Evolutionary conservation across 495 filamentous ascomycete genomes (phyloP).

Genomic region (Hypoxylon rickii): DNA sequence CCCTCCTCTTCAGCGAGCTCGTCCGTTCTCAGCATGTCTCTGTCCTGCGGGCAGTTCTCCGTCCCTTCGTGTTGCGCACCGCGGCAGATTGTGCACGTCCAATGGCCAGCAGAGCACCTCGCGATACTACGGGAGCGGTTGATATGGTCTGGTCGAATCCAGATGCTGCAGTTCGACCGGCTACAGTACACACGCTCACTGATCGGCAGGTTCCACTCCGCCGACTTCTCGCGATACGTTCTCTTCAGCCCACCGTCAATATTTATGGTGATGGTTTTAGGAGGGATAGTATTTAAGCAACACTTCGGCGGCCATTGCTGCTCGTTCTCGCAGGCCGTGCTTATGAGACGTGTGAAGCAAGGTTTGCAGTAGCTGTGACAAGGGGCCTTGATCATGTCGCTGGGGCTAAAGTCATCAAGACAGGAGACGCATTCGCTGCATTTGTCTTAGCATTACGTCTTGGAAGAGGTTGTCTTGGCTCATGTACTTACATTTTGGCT

Average conservation of each 20-base stretch:
- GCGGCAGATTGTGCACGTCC: slow-evolving; percentile 45
- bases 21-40: slow-evolving; percentile 36
- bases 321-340: slow-evolving; percentile 41
- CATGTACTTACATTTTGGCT: slow-evolving; percentile 34
- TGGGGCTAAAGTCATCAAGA: slow-evolving; percentile 42
- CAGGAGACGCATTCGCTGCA: slow-evolving; percentile 50
- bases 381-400: slow-evolving; percentile 38
- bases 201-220: slow-evolving; percentile 43
- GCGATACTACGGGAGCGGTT: slow-evolving; percentile 28
- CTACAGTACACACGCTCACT: slow-evolving; percentile 47
- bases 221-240: slow-evolving; percentile 37
- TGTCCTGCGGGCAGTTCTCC: slow-evolving; percentile 42
- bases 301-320: slow-evolving; percentile 53
- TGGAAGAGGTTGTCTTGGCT: neutral
- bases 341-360: slow-evolving; percentile 49
- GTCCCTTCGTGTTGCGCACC: slow-evolving; percentile 30
- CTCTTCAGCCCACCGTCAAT: slow-evolving; percentile 21
- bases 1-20: slow-evolving; percentile 47
- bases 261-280: slow-evolving; percentile 37
- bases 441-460: neutral
- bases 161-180: slow-evolving; percentile 27
- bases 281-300: slow-evolving; percentile 46
- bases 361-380: slow-evolving; percentile 49
- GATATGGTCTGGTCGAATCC: slow-evolving; percentile 37
- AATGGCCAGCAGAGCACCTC: slow-evolving; percentile 43